Evolutionary conservation across 257 asterid species (phyloP).

Genomic region (Solanum gandarillasii): DNA sequence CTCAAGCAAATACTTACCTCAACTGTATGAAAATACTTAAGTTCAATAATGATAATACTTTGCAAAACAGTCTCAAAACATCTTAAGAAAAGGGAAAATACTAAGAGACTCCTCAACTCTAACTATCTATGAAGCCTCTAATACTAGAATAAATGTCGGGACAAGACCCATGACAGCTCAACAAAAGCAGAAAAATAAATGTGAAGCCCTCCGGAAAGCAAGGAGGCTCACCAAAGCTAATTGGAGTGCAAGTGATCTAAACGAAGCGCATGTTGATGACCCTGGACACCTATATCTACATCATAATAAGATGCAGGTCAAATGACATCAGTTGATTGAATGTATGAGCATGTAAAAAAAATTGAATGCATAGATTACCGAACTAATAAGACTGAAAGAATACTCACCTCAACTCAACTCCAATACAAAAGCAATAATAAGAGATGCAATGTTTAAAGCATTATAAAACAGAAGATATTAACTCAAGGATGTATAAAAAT

Average conservation of each 20-base stretch:
- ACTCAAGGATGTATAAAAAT: neutral
- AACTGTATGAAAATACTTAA: neutral
- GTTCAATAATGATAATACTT: no score
- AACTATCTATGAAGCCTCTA: neutral
- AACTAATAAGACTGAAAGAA: neutral
- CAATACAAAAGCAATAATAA: neutral
- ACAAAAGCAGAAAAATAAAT: neutral
- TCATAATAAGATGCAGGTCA: neutral
- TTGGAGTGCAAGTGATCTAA: neutral
- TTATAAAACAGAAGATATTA: neutral
- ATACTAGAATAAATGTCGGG: neutral
- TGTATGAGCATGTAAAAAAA: neutral
- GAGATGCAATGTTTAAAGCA: neutral
- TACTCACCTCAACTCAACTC: neutral
- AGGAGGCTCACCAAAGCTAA: neutral
- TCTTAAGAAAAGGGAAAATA: neutral
- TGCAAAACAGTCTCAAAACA: neutral
- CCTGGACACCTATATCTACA: neutral
- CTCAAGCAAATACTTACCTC: neutral
- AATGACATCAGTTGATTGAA: neutral
- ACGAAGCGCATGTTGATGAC: neutral
- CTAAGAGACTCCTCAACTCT: neutral
- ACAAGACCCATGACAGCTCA: neutral
- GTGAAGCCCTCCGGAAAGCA: neutral
- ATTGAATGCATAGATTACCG: neutral